Conservation (phyloP, 73 alveolate genomes). For the Urostyla sp. region DNA sequence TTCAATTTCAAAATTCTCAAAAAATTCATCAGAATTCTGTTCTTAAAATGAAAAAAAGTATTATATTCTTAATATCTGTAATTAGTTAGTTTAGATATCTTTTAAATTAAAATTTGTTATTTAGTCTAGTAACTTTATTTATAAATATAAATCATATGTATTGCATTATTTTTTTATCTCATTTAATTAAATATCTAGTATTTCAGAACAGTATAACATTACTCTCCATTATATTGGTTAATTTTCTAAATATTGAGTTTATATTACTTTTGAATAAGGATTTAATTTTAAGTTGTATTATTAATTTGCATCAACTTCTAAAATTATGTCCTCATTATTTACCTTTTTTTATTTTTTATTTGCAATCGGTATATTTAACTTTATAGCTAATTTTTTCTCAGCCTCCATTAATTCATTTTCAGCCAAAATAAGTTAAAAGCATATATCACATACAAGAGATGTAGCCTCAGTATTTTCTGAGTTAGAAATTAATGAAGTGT, state of each 20-base stretch:
- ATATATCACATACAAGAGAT: conserved; percentile 59
- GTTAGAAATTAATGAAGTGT: not conserved
- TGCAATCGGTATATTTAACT: conserved; percentile 50
- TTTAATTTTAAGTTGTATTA: too few species aligned
- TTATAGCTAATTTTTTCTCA: conserved; percentile 47
- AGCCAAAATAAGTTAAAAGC: conserved; percentile 61
- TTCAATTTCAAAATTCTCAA: too few species aligned
- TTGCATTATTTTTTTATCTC: not conserved
- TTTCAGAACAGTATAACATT: conserved; percentile 22
- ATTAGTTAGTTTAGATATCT: not conserved
- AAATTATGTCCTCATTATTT: not conserved
- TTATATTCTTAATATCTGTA: not conserved
- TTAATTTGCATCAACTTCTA: not conserved
- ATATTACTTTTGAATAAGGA: conserved; percentile 11
- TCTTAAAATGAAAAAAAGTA: not conserved
- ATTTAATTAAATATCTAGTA: not conserved
- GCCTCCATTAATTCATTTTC: conserved; percentile 47
- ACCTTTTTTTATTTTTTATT: not conserved
- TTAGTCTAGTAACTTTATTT: conserved; percentile 18
- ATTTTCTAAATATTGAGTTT: conserved; percentile 22
- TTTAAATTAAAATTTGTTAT: conserved; percentile 34
- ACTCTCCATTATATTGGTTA: conserved; percentile 64
- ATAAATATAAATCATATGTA: conserved; percentile 22
- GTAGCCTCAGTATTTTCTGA: conserved; percentile 29
- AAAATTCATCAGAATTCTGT: too few species aligned